These are phyloP conservation scores for Leucocoprinus birnbaumii DNA, from an alignment of 768 basidiomycete species.

Conservation along the genomic window DNA sequence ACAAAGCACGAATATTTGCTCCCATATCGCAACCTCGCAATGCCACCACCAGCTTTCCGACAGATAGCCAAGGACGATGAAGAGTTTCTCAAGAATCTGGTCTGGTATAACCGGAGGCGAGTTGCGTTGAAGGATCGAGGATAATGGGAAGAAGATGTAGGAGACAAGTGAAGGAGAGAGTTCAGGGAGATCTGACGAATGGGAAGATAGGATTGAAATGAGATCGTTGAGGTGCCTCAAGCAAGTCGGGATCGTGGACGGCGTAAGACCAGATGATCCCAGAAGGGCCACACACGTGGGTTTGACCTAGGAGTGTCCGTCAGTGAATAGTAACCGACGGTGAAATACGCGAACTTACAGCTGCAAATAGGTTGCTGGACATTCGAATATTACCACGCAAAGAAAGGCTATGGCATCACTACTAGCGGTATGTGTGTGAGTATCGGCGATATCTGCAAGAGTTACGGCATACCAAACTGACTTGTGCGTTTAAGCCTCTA, in stretches of 20 bases:
- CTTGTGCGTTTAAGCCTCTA: no score
- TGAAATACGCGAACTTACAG: background rate
- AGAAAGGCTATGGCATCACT: background rate
- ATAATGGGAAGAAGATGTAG: slow-evolving; percentile 87
- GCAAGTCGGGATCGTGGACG: slow-evolving; percentile 44
- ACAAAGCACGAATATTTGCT: slow-evolving; percentile 80
- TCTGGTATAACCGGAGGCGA: slow-evolving; percentile 67
- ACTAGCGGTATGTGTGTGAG: no score
- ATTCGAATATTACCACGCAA: background rate
- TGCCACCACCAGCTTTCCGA: slow-evolving; percentile 84
- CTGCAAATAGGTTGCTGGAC: slow-evolving; percentile 4
- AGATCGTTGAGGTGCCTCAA: slow-evolving; percentile 55
- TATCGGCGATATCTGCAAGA: no score
- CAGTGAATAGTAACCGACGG: background rate
- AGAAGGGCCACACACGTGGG: slow-evolving; percentile 79
- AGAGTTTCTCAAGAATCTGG: slow-evolving; percentile 72
- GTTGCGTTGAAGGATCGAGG: slow-evolving; percentile 80
- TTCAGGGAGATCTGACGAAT: slow-evolving; percentile 42
- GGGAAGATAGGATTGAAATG: slow-evolving; percentile 39
- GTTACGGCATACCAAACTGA: no score
- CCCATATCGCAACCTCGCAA: slow-evolving; percentile 72
- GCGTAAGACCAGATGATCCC: slow-evolving; percentile 61
- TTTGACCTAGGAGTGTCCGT: slow-evolving; percentile 46
- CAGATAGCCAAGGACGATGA: slow-evolving; percentile 55
- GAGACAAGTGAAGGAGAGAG: slow-evolving; percentile 54